phyloP scores from a whole-genome alignment of 495 filamentous ascomycete genomes.

The Trichodelitschia bisporula region DNA sequence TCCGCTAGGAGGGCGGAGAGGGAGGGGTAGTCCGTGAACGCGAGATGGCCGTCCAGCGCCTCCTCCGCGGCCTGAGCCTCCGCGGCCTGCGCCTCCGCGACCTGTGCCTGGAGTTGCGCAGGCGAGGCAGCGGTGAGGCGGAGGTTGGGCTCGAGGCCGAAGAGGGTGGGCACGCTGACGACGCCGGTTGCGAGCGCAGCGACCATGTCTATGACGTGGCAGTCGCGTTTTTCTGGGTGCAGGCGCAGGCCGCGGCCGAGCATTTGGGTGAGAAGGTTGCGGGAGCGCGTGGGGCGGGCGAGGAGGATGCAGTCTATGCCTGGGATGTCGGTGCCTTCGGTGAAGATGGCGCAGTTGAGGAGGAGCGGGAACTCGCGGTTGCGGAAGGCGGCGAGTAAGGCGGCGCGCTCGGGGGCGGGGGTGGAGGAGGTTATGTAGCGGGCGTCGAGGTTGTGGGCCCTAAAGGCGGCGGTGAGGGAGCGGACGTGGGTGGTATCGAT shows the following conservation, averaged over 20 bases:
- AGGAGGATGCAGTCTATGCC: constrained; percentile 90
- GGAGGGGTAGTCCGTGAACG: constrained; percentile 73
- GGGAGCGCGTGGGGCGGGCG: constrained; percentile 68
- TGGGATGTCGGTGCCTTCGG: constrained; percentile 90
- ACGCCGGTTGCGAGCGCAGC: constrained; percentile 57
- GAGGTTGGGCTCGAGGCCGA: constrained; percentile 75
- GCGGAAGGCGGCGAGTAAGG: constrained; percentile 48
- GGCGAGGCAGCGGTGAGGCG: constrained; percentile 24
- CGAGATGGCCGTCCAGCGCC: constrained; percentile 18
- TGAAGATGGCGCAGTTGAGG: constrained; percentile 89
- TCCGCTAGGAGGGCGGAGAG: constrained; percentile 77
- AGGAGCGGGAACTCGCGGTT: constrained; percentile 61
- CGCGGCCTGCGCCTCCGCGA: constrained; percentile 13
- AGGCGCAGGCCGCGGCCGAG: constrained; percentile 83
- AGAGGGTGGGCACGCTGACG: constrained; percentile 72
- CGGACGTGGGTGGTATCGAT: constrained; percentile 65
- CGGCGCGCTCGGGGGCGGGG: constrained; percentile 30
- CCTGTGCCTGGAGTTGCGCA: constrained; percentile 5
- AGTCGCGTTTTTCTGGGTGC: constrained; percentile 56
- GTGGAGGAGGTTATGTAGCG: constrained; percentile 66
- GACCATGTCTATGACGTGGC: constrained; percentile 95
- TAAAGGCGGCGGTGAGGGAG: constrained; percentile 49
- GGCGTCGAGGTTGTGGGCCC: constrained; percentile 55
- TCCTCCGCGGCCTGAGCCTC: constrained; percentile 3
- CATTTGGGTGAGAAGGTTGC: constrained; percentile 89